Evolutionary conservation across 1,139 yeast species (phyloP), one percentile per base, ranked within the genome.

Genomic region (Blastobotrys serpentis): DNA sequence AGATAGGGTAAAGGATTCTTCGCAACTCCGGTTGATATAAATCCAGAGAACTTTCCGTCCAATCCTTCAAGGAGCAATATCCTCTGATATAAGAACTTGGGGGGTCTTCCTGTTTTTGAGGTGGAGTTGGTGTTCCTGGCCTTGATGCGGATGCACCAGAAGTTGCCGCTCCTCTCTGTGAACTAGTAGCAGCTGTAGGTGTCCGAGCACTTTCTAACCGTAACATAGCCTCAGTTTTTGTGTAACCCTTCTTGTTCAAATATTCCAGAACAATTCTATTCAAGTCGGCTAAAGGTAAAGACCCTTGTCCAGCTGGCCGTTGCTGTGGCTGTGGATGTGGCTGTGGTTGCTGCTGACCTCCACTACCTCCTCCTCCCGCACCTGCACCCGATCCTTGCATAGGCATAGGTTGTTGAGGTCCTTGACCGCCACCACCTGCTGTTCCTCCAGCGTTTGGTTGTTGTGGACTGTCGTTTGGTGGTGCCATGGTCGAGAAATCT

Each of bases 21-120:
- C 86, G 77, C 53, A 92, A 74, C 66, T 92, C 98, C 10, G 95
- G 92, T 66, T 85, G 86, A 68, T 94, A 92, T 69, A 92, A 77
- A 65, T 92, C 98, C 60, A 92, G 75, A 0, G 97, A 89, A 23
- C 89, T 78, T 57, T 89, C 96, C 30, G 87, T 87, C 98, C 98
- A 94, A 52, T 82, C 82, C 55, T 87, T 78, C 54, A 90, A 76
- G 65, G 87, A 76, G 17, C 83, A 73, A 67, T 89, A 94, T 0
- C 96, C 96, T 42, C 88, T 77, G 22, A 76, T 73, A 65, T 86
- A 89, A 49, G 80, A 76, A 42, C 81, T 83, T 0, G 95, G 90
- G 4, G 32, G 32, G 17, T 43, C 52, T 19, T 50, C 51, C 19
- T 30, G 43, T n/a, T 33, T 14, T n/a, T 29, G 17, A 11, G n/a